Conservation (phyloP, 495 filamentous ascomycete genomes). For the Penicillium argentinense region DNA sequence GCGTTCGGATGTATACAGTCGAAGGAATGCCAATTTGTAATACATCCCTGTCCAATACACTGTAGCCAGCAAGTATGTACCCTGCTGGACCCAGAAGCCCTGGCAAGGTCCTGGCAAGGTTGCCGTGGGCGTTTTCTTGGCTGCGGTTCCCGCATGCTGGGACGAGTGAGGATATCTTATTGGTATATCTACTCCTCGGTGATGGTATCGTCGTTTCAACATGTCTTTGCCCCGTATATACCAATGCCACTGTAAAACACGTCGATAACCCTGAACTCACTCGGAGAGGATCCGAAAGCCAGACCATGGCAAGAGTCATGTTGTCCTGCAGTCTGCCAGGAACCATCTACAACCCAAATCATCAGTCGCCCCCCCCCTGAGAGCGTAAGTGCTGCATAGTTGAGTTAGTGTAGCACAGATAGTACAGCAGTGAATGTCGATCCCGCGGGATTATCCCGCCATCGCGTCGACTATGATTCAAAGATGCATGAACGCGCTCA, state of each 20-base stretch:
- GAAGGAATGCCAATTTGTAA: conserved; percentile 1
- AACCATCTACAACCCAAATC: background rate
- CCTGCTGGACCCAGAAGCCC: too few relatives aligned
- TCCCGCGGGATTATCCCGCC: background rate
- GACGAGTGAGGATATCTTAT: too few relatives aligned
- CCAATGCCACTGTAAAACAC: background rate
- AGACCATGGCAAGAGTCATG: background rate
- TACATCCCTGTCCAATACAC: conserved; percentile 1
- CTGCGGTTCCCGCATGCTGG: too few relatives aligned
- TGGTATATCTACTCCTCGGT: too few relatives aligned
- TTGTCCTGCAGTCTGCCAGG: background rate
- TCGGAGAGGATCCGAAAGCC: too few relatives aligned
- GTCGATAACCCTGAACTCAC: too few relatives aligned
- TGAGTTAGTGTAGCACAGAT: background rate
- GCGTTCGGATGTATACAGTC: too few relatives aligned
- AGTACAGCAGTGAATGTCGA: background rate
- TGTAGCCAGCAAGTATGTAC: background rate
- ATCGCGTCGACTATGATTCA: background rate
- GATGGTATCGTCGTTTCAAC: too few relatives aligned
- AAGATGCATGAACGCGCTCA: background rate
- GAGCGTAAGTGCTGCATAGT: background rate
- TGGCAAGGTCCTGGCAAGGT: too few relatives aligned
- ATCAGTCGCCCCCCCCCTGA: background rate
- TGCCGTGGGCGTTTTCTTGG: too few relatives aligned
- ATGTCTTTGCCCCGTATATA: background rate